Conservation (phyloP, 768 basidiomycete species). For the Suillus plorans region DNA sequence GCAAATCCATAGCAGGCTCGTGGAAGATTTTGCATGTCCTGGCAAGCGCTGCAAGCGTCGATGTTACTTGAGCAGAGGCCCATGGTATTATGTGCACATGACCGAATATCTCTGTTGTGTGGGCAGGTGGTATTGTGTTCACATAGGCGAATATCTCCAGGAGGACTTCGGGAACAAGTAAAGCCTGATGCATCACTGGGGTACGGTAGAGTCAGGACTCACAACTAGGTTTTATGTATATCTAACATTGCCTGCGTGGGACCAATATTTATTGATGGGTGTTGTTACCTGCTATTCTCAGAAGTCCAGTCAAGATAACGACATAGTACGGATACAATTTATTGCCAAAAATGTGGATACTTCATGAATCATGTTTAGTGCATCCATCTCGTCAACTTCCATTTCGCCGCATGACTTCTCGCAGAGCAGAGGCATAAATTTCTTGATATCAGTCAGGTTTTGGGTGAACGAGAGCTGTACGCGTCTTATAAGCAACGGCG, state of each 20-base stretch:
- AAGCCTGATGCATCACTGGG: background rate
- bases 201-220: too few relatives aligned
- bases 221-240: background rate
- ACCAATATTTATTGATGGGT: too few relatives aligned
- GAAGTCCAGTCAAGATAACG: background rate
- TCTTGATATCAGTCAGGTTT: background rate
- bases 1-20: background rate
- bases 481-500: background rate
- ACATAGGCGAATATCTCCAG: background rate
- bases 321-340: background rate
- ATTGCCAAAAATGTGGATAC: background rate
- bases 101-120: too few relatives aligned
- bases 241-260: background rate
- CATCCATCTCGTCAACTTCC: background rate
- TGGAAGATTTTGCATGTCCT: background rate
- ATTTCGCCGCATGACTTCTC: background rate
- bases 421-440: too few relatives aligned
- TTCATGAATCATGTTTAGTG: background rate
- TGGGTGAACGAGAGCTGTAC: background rate
- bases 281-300: background rate
- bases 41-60: background rate
- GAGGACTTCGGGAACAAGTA: background rate
- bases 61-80: too few relatives aligned
- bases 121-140: too few relatives aligned
- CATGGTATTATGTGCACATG: background rate